These are phyloP conservation scores for Rehmannia glutinosa DNA, from an alignment of 257 asterid genomes.

Conservation along the genomic window DNA sequence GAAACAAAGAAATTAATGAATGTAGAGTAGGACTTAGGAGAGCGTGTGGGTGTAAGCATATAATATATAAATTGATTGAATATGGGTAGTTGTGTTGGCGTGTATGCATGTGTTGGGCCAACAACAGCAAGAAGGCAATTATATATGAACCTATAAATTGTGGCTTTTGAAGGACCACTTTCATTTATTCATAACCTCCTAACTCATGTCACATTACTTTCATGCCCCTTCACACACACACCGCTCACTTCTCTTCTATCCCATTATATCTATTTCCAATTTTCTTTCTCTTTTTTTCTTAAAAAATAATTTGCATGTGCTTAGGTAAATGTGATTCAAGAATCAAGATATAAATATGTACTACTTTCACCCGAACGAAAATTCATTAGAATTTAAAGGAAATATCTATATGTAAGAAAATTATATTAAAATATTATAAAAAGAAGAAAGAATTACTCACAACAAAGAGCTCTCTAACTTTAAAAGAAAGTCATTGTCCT, in stretches of 20 bases:
- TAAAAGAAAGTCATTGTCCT: no score
- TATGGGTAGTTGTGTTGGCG: neutral
- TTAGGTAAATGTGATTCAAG: no score
- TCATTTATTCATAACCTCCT: slow-evolving; percentile 19
- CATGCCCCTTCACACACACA: slow-evolving; percentile 3
- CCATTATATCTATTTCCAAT: neutral
- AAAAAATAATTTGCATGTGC: neutral
- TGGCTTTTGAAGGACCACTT: slow-evolving; percentile 29
- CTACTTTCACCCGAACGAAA: no score
- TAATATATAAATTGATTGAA: neutral
- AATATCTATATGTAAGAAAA: no score
- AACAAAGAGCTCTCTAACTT: no score
- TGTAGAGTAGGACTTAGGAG: neutral
- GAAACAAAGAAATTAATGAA: no score
- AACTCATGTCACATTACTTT: slow-evolving; percentile 19
- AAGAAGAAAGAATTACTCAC: no score
- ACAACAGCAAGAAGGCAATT: neutral
- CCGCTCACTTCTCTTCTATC: neutral
- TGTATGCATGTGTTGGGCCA: slow-evolving; percentile 21
- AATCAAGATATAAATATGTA: no score
- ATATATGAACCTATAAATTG: neutral
- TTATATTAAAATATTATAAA: no score
- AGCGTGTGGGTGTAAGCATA: neutral
- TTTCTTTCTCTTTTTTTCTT: neutral
- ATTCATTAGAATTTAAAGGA: no score